These are phyloP conservation scores for Agapanthus africanus DNA, from an alignment of 106 monocot species.

Conservation along the genomic window DNA sequence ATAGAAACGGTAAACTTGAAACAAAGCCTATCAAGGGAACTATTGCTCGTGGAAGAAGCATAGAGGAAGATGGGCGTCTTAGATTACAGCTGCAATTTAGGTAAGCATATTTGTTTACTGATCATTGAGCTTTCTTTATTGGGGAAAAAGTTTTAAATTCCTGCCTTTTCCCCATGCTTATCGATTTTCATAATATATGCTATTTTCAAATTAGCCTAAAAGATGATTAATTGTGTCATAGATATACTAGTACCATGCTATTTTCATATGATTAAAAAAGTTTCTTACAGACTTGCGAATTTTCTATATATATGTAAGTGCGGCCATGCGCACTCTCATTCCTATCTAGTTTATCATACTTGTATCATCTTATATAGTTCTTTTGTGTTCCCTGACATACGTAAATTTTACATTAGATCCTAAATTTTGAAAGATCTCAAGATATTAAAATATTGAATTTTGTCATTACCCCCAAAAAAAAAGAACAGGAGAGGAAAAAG, in stretches of 20 bases:
- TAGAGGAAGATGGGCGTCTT: slow-evolving; percentile 65
- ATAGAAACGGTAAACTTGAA: slow-evolving; percentile 55
- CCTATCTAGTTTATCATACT: neutral
- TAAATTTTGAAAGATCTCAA: too few species aligned
- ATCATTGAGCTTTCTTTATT: neutral
- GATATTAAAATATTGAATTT: too few species aligned
- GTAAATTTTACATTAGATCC: too few species aligned
- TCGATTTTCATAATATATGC: neutral
- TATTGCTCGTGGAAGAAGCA: slow-evolving; percentile 71
- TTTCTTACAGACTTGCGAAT: neutral
- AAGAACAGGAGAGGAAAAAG: too few species aligned
- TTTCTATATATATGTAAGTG: neutral
- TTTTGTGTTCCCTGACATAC: too few species aligned
- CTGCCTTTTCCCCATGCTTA: neutral
- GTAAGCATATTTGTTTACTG: slow-evolving; percentile 17
- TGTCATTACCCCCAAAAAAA: too few species aligned
- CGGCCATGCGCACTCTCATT: neutral
- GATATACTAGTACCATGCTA: too few species aligned
- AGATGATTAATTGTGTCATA: too few species aligned
- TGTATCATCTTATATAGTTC: neutral
- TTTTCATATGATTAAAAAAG: too few species aligned
- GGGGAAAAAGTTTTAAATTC: neutral
- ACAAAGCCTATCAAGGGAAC: slow-evolving; percentile 99
- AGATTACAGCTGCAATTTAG: slow-evolving; percentile 71
- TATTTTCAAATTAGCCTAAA: neutral